phyloP scores from a whole-genome alignment of 257 asterid species.

The Scutellaria barbata region DNA sequence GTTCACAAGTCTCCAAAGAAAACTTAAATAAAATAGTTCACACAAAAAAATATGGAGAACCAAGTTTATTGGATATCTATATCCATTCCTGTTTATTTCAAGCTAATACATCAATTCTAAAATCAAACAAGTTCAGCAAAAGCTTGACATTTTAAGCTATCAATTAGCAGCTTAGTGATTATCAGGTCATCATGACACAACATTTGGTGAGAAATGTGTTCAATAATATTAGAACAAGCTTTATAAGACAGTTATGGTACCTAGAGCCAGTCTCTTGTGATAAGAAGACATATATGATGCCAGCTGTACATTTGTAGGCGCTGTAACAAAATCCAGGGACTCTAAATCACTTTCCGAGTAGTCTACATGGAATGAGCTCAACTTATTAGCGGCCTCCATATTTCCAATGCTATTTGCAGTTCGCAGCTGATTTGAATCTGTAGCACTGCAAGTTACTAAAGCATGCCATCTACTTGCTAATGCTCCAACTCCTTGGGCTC shows the following conservation, averaged over 20 bases:
- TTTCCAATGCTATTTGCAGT: conserved; percentile 48
- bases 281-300: conserved; percentile 70
- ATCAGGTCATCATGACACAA: conserved; percentile 15
- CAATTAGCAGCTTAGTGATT: neutral
- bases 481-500: conserved; percentile 77
- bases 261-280: conserved; percentile 85
- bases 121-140: neutral
- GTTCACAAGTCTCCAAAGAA: neutral
- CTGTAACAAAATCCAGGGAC: conserved; percentile 58
- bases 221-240: neutral
- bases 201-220: neutral
- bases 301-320: conserved; percentile 59
- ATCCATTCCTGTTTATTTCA: neutral
- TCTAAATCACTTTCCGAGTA: conserved; percentile 77
- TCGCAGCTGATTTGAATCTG: conserved; percentile 49
- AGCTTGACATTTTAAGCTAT: neutral
- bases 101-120: neutral
- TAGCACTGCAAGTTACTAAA: conserved; percentile 58
- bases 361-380: conserved; percentile 38
- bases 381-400: conserved; percentile 37
- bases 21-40: neutral
- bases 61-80: neutral
- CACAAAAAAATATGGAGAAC: neutral
- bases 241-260: conserved; percentile 43
- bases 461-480: conserved; percentile 82